These are phyloP conservation scores for Lodderomyces margitis DNA, from an alignment of 1,139 yeast genomes.

Conservation along the genomic window DNA sequence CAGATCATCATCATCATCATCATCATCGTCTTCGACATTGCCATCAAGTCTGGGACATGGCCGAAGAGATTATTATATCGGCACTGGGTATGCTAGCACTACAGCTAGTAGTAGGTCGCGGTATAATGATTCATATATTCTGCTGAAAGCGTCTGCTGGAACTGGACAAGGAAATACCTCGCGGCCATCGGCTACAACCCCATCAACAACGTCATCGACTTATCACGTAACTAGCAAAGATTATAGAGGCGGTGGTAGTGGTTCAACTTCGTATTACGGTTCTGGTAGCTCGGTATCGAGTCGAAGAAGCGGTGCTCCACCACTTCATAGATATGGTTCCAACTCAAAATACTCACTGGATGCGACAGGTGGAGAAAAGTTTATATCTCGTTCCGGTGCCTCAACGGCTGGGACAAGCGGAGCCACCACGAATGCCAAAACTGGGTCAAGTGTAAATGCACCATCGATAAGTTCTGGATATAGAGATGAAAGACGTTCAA, in stretches of 20 bases:
- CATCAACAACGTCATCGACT: not conserved
- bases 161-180: conserved; percentile 1
- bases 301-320: conserved; percentile 1
- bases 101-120: conserved; percentile 10
- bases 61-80: conserved; percentile 16
- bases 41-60: not conserved
- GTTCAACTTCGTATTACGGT: conserved; percentile 6
- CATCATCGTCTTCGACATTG: not conserved
- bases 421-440: not conserved
- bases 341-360: conserved; percentile 11
- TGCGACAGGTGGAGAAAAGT: conserved; percentile 6
- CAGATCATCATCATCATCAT: not conserved
- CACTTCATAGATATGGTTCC: conserved; percentile 10
- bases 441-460: not conserved
- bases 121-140: conserved; percentile 9
- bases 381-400: conserved; percentile 9
- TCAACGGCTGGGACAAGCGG: conserved; percentile 2
- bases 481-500: not conserved
- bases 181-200: not conserved
- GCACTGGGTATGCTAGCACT: conserved; percentile 11
- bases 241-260: not conserved
- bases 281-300: not conserved
- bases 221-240: conserved; percentile 1
- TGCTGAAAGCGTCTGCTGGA: not conserved
- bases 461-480: not conserved